phyloP scores from a whole-genome alignment of 305 asterid species.

The Fraxinus dipetala region DNA sequence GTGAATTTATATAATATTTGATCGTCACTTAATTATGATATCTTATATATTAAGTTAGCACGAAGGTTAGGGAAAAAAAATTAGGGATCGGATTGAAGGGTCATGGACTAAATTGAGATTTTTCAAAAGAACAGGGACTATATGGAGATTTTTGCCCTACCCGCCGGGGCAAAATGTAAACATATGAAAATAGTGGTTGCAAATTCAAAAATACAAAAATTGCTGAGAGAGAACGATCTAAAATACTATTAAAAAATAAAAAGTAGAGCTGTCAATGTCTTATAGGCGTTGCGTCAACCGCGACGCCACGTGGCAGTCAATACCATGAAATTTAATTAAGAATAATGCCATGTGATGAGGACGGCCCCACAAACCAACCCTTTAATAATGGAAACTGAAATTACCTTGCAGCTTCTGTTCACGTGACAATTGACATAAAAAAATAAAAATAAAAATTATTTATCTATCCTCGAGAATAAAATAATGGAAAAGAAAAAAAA shows the following conservation, averaged over 20 bases:
- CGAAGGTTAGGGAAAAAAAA: background rate
- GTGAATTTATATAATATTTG: no score
- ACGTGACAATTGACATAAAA: background rate
- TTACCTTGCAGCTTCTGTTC: background rate
- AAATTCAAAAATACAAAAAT: background rate
- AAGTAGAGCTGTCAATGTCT: constrained; percentile 6
- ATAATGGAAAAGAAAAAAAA: background rate
- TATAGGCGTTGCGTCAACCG: background rate
- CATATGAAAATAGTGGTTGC: background rate
- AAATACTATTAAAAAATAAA: background rate
- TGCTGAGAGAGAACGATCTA: background rate
- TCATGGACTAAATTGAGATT: background rate
- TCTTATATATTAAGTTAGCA: background rate
- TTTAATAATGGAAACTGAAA: background rate
- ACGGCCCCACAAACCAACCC: background rate
- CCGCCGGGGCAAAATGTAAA: background rate
- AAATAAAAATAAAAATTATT: no score
- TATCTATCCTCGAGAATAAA: no score
- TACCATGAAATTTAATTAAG: background rate
- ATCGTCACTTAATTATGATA: background rate
- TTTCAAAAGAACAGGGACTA: background rate
- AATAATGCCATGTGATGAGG: background rate
- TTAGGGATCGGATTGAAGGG: background rate
- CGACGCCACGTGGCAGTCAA: background rate
- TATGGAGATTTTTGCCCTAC: background rate